Percentiles rank a stretch among this genome's conserved stretches.
Evolutionary conservation across 1,284 basidiomycete species (phyloP).

Genomic region (Boletus mariae): DNA sequence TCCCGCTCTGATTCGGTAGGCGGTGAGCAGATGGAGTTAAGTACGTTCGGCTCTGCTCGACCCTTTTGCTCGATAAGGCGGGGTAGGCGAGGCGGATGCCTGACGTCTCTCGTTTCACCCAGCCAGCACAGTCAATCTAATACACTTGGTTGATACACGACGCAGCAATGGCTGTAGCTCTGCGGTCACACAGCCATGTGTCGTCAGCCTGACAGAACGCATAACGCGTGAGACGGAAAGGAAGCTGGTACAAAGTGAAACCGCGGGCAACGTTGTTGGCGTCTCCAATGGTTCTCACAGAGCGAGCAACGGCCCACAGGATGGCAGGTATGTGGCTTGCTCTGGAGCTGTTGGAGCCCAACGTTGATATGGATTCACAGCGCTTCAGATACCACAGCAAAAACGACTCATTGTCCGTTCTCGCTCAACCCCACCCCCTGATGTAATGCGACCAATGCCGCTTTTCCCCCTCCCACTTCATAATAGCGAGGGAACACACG

Average conservation of each 20-base stretch:
- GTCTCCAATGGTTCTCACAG: not conserved
- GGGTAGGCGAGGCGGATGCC: not conserved
- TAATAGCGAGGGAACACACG: slow-evolving; percentile 16
- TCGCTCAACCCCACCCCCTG: slow-evolving; percentile 10
- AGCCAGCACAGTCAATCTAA: not conserved
- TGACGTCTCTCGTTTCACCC: not conserved
- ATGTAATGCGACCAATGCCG: slow-evolving; percentile 16
- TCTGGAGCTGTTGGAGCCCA: not conserved
- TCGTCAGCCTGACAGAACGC: not conserved
- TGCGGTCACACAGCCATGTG: not conserved
- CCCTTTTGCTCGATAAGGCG: not conserved
- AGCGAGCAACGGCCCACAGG: slow-evolving; percentile 15
- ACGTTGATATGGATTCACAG: not conserved
- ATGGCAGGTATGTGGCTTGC: slow-evolving; percentile 13
- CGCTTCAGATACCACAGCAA: slow-evolving; percentile 1
- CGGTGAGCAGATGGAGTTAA: slow-evolving; percentile 1
- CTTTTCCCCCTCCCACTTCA: slow-evolving; percentile 4
- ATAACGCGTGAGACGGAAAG: not conserved
- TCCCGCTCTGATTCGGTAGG: not conserved
- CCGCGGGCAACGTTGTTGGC: not conserved
- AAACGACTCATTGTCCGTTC: slow-evolving; percentile 8
- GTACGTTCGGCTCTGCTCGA: slow-evolving; percentile 1
- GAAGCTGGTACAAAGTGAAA: not conserved
- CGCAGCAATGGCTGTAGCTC: too few species aligned
- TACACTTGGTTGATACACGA: not conserved